Evolutionary conservation across 1,139 yeast species (phyloP), one percentile per base, ranked within the genome.

Genomic region (Magnusiomyces sp.): DNA sequence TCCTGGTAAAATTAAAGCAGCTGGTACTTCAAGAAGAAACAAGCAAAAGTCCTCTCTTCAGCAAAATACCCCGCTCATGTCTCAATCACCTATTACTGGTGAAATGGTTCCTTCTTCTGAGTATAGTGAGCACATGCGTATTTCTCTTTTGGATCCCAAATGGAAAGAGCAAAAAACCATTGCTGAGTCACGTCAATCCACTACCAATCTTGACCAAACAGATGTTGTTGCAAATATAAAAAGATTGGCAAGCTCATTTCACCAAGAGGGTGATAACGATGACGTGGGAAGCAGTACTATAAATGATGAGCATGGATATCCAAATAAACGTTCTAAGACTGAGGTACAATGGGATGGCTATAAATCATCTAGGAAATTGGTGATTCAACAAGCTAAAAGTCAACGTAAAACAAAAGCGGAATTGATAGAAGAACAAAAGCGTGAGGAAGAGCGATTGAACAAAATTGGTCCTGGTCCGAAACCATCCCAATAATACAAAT

Each of bases 171-270:
- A 87, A 62, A 82, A 80, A 60, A 79, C 76, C 32, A 75, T 76
- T 53, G 73, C 72, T 14, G 80, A 83, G 56, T 71, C 75, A 33
- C 85, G 88, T 59, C 75, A 76, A 59, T 69, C 76, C 39, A 71
- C 78, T 32, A 74, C 88, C 5, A 86, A 86, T 59, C 66, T 88
- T 52, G 76, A 81, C 3, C 75, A 81, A 1, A 80, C 78, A 48
- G 86, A 85, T 56, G 94, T 84, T 1, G 83, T 81, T 54, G 81
- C 76, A 47, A 90, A 90, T 60, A 78, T 89, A 48, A 83, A 84
- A 61, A 69, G 81, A 46, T 66, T 86, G 50, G 74, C 80, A 29
- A 70, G 75, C 47, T 62, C 57, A 50, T 37, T 62, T 27, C 61
- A 40, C 2, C 17, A 40, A 3, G 59, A 31, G 45, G 45, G 29